Percentiles rank a stretch among this genome's conserved stretches.
Evolutionary conservation across 805 yeast genomes (phyloP).

Genomic region (Kazachstania bromeliacearum): DNA sequence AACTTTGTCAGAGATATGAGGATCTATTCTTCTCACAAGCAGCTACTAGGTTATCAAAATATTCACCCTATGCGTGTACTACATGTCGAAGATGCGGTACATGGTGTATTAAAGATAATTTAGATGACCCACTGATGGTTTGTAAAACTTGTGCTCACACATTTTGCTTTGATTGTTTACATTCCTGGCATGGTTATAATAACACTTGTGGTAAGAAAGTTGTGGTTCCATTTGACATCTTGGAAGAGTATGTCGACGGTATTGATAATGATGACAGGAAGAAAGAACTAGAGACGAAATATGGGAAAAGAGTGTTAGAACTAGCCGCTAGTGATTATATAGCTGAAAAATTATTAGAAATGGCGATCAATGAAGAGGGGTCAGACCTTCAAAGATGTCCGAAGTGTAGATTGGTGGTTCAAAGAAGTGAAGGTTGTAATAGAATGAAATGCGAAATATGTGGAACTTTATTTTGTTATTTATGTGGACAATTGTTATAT

Average conservation of each 20-base stretch:
- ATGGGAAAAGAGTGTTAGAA: slow-evolving; percentile 38
- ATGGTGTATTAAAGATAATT: slow-evolving; percentile 39
- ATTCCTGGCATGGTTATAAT: slow-evolving; percentile 52
- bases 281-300: slow-evolving; percentile 30
- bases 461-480: slow-evolving; percentile 39
- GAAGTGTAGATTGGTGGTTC: slow-evolving; percentile 38
- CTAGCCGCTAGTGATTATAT: slow-evolving; percentile 36
- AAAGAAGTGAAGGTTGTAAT: slow-evolving; percentile 55
- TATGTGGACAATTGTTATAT: slow-evolving; percentile 39
- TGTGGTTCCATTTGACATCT: slow-evolving; percentile 24
- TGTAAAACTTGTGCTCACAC: slow-evolving; percentile 44
- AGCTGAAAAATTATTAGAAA: slow-evolving; percentile 40
- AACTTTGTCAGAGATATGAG: slow-evolving; percentile 32
- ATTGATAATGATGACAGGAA: slow-evolving; percentile 26
- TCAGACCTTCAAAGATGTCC: slow-evolving; percentile 44
- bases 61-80: slow-evolving; percentile 41
- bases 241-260: slow-evolving; percentile 31
- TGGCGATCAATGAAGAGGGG: slow-evolving; percentile 34
- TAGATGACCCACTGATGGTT: slow-evolving; percentile 37
- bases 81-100: slow-evolving; percentile 45
- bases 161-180: slow-evolving; percentile 47
- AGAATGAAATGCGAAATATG: slow-evolving; percentile 51
- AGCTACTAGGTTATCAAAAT: slow-evolving; percentile 35
- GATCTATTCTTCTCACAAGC: slow-evolving; percentile 32
- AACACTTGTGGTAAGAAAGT: slow-evolving; percentile 36